phyloP scores from a whole-genome alignment of 73 alveolate species.

The Breviolum minutum region DNA sequence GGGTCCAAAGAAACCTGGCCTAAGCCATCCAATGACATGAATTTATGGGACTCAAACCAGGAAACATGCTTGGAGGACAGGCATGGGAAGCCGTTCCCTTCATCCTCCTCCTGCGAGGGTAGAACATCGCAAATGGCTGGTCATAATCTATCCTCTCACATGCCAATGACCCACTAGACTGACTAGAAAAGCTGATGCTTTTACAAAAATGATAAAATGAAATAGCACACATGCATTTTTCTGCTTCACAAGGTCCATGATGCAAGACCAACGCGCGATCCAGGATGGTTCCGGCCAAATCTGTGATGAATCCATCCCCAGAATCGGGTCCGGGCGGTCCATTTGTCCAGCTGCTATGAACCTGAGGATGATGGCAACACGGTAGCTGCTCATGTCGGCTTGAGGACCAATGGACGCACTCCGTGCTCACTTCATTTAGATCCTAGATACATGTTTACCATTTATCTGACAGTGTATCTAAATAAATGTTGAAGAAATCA shows the following conservation, averaged over 20 bases:
- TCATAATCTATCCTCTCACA: too few species aligned
- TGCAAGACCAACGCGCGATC: neutral
- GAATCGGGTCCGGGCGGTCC: neutral
- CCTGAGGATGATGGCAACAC: neutral
- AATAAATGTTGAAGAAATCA: too few species aligned
- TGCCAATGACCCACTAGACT: too few species aligned
- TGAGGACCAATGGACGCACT: too few species aligned
- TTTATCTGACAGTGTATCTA: neutral
- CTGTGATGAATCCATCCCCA: neutral
- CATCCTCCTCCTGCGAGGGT: conserved; percentile 25
- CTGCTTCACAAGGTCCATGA: neutral
- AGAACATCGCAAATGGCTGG: too few species aligned
- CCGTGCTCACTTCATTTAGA: too few species aligned
- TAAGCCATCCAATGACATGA: neutral
- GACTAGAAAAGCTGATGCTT: too few species aligned
- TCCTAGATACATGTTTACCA: too few species aligned
- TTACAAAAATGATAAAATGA: too few species aligned
- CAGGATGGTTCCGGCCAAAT: neutral
- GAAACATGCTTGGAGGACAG: conserved; percentile 12
- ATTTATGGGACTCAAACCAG: too few species aligned
- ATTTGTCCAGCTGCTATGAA: conserved; percentile 78
- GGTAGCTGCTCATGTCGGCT: too few species aligned
- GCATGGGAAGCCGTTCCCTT: conserved; percentile 61
- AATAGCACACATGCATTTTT: too few species aligned
- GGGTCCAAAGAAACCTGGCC: neutral